Base-by-base conservation (phyloP, 2,329 filamentous ascomycete species). In the Trichoderma guizhouense region DNA sequence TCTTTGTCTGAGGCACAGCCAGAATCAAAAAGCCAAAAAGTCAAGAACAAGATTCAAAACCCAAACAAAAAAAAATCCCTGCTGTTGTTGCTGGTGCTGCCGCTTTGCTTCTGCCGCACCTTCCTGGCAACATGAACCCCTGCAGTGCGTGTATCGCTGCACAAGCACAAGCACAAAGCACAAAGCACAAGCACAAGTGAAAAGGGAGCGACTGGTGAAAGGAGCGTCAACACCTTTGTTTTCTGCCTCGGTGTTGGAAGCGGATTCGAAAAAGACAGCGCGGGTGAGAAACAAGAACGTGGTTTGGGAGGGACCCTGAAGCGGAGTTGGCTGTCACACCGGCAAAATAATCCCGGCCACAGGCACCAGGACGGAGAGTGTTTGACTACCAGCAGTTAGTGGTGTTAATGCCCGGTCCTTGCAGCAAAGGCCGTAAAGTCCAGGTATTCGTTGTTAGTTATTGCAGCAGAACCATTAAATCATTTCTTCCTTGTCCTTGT, bases 241-340 rank as follows among this genome's bases (percentile, higher is more conserved):
- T 1, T n/a, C 26, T 15, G 28, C 30, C 36, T 36, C 55, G 24
- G 57, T 39, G 55, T 43, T 60, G 66, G 53, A 34, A 18, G 36
- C n/a, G n/a, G 39, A 47, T 47, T 34, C 55, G n/a, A 61, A 47
- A 43, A 34, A 60, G n/a, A 60, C 30, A 32, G 51, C 51, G 53
- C 66, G 66, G 55, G 55, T 26, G 57, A 53, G 64, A 67, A 51
- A 57, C 64, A 26, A 36, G 30, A 39, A 28, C 21, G 63, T 36
- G 47, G 63, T 57, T 57, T 28, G 64, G 24, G 64, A 28, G 30
- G 64, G 63, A 30, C 66, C 66, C 57, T 39, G 30, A 61, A 61
- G 66, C 53, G 66, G 66, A 69, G 66, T 69, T 60, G 36, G 53
- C 36, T 39, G 36, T 69, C 66, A 28, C 66, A 69, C 66, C 57